Evolutionary conservation across 768 basidiomycete species (phyloP).

Genomic region (Kwoniella bestiolae): DNA sequence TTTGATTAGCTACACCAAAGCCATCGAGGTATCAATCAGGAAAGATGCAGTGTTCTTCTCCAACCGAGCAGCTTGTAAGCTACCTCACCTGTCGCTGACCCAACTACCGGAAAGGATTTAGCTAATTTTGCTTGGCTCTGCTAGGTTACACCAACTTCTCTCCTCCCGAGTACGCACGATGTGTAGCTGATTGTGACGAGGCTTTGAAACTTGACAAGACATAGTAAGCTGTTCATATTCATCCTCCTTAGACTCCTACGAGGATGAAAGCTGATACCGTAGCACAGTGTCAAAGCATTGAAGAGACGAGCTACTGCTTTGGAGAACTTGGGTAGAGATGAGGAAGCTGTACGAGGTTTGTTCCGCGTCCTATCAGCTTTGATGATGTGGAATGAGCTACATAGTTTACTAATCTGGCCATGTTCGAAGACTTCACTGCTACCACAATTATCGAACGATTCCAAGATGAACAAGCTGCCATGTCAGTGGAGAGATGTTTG

Average conservation of each 20-base stretch:
- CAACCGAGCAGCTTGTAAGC: constrained; percentile 92
- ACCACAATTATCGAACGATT: constrained; percentile 93
- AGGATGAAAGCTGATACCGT: neutral
- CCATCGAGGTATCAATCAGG: constrained; percentile 60
- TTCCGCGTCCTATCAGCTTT: constrained; percentile 3
- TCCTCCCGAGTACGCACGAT: constrained; percentile 79
- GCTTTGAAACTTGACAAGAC: constrained; percentile 79
- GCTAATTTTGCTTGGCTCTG: constrained; percentile 6
- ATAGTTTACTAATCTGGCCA: constrained; percentile 2
- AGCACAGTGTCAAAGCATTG: constrained; percentile 66
- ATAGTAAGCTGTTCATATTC: constrained; percentile 61
- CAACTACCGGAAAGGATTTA: constrained; percentile 12
- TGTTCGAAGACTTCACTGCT: constrained; percentile 82
- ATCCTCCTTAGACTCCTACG: no score
- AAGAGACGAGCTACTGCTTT: constrained; percentile 86
- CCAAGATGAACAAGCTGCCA: constrained; percentile 75
- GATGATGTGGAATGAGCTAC: neutral
- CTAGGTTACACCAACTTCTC: constrained; percentile 88
- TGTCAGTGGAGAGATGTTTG: constrained; percentile 87
- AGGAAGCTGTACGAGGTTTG: constrained; percentile 80
- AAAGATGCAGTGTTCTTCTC: constrained; percentile 92
- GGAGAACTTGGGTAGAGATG: constrained; percentile 72
- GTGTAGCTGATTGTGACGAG: constrained; percentile 83
- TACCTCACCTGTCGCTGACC: neutral
- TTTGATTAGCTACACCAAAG: constrained; percentile 59